Evolutionary conservation across 164 flowering plant genomes (phyloP).

Genomic region (Vitis amurensis): DNA sequence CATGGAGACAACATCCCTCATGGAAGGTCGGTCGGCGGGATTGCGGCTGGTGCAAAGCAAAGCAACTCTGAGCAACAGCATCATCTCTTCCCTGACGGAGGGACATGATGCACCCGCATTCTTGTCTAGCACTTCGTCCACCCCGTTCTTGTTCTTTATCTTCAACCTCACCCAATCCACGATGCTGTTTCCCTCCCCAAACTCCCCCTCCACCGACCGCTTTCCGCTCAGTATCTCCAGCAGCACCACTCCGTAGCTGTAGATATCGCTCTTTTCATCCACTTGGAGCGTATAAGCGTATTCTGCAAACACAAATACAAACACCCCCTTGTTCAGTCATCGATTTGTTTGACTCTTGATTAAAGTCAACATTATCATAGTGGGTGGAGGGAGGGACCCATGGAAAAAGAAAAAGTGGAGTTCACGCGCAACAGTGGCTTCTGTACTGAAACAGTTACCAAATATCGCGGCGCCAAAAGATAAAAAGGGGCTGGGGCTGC

Average conservation of each 20-base stretch:
- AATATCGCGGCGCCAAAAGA: constrained; percentile 15
- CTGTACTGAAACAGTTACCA: constrained; percentile 12
- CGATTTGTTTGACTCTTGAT: no score
- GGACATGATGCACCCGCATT: constrained; percentile 74
- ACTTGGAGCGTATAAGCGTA: constrained; percentile 96
- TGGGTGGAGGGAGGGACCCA: not conserved
- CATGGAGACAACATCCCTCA: constrained; percentile 97
- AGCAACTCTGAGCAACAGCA: constrained; percentile 74
- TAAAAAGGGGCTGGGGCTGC: not conserved
- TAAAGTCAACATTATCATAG: not conserved
- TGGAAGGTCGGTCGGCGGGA: constrained; percentile 89
- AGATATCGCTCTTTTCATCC: constrained; percentile 96
- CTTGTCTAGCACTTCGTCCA: constrained; percentile 64
- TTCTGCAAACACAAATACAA: constrained; percentile 42
- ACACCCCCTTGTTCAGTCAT: no score
- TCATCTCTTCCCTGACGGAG: constrained; percentile 88
- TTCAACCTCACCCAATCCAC: constrained; percentile 91
- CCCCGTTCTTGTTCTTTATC: constrained; percentile 66
- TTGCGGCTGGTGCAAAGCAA: constrained; percentile 83
- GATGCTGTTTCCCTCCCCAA: constrained; percentile 93
- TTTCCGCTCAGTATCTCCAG: constrained; percentile 87
- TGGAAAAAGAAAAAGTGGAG: constrained; percentile 1
- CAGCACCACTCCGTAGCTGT: constrained; percentile 88
- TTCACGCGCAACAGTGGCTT: constrained; percentile 29
- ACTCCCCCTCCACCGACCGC: constrained; percentile 76